Conservation (phyloP, 2,329 filamentous ascomycete species). For the Tolypocladium endophyticum region DNA sequence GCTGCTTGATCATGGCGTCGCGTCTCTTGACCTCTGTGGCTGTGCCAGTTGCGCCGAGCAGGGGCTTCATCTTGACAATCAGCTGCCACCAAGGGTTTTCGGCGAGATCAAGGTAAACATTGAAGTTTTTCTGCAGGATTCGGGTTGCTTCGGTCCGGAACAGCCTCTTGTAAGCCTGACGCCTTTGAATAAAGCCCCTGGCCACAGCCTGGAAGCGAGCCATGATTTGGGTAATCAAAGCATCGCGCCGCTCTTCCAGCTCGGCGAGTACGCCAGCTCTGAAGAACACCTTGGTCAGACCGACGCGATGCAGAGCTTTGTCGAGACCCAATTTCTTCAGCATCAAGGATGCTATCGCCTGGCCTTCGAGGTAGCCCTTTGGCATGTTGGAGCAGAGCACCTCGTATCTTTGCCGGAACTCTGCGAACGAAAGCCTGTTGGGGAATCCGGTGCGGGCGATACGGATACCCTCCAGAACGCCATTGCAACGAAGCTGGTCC, state of each 20-base stretch:
- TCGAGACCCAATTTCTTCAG: conserved; percentile 83
- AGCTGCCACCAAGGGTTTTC: conserved; percentile 97
- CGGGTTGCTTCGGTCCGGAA: conserved; percentile 91
- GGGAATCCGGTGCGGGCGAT: conserved; percentile 96
- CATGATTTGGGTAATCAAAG: conserved; percentile 90
- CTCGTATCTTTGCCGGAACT: conserved; percentile 93
- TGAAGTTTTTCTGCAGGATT: conserved; percentile 91
- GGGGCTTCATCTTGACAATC: conserved; percentile 86
- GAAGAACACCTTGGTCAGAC: conserved; percentile 96
- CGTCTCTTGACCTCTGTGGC: conserved; percentile 90
- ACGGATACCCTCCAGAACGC: conserved; percentile 96
- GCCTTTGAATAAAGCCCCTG: conserved; percentile 78
- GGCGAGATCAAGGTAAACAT: conserved; percentile 80
- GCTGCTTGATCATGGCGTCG: conserved; percentile 82
- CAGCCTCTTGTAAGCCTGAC: conserved; percentile 82
- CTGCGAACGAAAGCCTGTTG: conserved; percentile 81
- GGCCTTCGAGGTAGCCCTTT: conserved; percentile 83
- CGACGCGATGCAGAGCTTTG: conserved; percentile 78
- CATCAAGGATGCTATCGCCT: conserved; percentile 75
- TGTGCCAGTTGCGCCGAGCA: conserved; percentile 84
- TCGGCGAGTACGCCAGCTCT: conserved; percentile 91
- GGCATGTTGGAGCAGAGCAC: conserved; percentile 85
- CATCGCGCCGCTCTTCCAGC: conserved; percentile 88
- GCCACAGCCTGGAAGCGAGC: conserved; percentile 85
- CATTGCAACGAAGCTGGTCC: conserved; percentile 95